Percentiles rank a stretch among this genome's conserved stretches.
These are phyloP conservation scores for Microsporum audouinii DNA, from an alignment of 2,329 filamentous ascomycete species.

Conservation along the genomic window DNA sequence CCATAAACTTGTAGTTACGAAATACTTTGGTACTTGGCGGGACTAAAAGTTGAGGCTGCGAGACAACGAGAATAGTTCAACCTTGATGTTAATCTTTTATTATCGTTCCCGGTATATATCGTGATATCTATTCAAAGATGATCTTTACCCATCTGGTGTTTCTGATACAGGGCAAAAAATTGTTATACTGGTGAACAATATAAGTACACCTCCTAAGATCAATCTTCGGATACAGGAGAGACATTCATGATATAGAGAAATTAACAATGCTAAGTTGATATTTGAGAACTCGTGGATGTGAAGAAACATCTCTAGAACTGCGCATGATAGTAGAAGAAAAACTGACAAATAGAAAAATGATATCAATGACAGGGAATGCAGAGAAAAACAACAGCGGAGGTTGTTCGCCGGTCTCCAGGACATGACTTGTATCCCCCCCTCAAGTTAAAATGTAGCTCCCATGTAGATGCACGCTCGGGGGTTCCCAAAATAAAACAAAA, in stretches of 20 bases:
- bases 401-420: conserved; percentile 3
- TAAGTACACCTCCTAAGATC: too few species aligned
- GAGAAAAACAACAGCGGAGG: not conserved
- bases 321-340: not conserved
- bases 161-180: too few species aligned
- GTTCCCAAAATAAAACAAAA: not conserved
- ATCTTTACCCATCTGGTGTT: too few species aligned
- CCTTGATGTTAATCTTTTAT: too few species aligned
- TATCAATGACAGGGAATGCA: not conserved
- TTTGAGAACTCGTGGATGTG: not conserved
- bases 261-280: not conserved
- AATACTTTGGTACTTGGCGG: not conserved
- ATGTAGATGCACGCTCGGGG: conserved; percentile 4
- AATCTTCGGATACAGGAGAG: too few species aligned
- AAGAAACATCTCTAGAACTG: not conserved
- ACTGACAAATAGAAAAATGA: not conserved
- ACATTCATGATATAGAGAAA: not conserved
- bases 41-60: not conserved
- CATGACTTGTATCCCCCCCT: not conserved
- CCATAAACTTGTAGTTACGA: not conserved
- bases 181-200: too few species aligned
- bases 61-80: too few species aligned
- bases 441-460: conserved; percentile 3
- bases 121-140: too few species aligned
- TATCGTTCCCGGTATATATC: too few species aligned